Percentiles rank a stretch among this genome's conserved stretches.
Evolutionary conservation across 2,329 filamentous ascomycete genomes (phyloP).

Genomic region (Magnaporthiopsis rhizophila): DNA sequence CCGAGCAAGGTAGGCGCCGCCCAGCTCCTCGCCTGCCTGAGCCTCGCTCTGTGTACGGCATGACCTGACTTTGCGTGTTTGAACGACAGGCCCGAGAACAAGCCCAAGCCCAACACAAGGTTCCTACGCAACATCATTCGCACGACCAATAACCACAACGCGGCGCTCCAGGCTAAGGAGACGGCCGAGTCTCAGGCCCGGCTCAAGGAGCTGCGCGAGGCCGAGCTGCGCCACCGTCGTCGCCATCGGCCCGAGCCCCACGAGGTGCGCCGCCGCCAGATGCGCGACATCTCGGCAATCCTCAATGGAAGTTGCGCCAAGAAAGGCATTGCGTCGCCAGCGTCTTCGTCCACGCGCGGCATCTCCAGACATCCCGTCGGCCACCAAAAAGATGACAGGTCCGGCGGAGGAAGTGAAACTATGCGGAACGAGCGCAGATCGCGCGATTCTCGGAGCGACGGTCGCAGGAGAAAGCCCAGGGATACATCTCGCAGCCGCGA

Average conservation of each 20-base stretch:
- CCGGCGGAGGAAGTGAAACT: no score
- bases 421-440: neutral
- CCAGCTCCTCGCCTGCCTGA: no score
- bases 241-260: conserved; percentile 36
- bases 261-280: conserved; percentile 49
- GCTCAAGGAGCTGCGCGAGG: conserved; percentile 51
- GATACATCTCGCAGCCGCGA: conserved; percentile 7
- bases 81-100: conserved; percentile 51
- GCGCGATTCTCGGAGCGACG: neutral
- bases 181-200: conserved; percentile 68
- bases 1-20: neutral
- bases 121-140: conserved; percentile 85
- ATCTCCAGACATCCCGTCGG: neutral
- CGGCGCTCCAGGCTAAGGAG: conserved; percentile 75
- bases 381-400: neutral
- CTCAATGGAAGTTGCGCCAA: conserved; percentile 31
- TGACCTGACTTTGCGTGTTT: neutral
- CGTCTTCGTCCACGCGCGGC: neutral
- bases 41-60: neutral
- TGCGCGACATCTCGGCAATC: conserved; percentile 54
- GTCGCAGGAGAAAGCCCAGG: neutral
- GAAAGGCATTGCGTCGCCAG: neutral
- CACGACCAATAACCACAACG: conserved; percentile 84
- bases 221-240: conserved; percentile 34
- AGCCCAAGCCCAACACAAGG: conserved; percentile 83